Evolutionary conservation across 176 grass and related monocot genomes (phyloP).

Genomic region (Raddia distichophylla): DNA sequence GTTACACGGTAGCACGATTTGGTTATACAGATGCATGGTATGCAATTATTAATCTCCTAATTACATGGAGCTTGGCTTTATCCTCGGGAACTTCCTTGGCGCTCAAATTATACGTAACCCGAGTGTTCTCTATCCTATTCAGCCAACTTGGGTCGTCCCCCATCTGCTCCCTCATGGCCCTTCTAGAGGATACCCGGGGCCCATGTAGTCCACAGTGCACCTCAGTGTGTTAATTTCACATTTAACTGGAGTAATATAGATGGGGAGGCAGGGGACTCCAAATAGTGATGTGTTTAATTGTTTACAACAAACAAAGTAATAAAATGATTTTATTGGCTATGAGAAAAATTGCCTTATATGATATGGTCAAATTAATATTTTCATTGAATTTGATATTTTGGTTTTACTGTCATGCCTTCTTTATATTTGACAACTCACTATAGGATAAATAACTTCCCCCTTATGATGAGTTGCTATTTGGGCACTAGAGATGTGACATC

Average conservation of each 20-base stretch:
- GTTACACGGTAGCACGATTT: too few species aligned
- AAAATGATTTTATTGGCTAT: neutral
- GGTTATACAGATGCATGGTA: too few species aligned
- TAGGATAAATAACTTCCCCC: neutral
- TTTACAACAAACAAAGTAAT: neutral
- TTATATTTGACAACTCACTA: neutral
- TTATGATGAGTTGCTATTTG: neutral
- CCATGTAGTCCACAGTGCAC: too few species aligned
- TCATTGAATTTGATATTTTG: slow-evolving; percentile 17
- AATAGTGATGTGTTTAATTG: slow-evolving; percentile 24
- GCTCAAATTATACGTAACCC: too few species aligned
- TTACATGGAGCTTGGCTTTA: too few species aligned
- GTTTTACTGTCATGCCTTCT: slow-evolving; percentile 17
- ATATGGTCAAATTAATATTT: neutral
- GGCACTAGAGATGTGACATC: neutral
- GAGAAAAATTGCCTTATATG: neutral
- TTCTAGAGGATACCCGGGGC: too few species aligned
- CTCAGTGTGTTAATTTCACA: neutral
- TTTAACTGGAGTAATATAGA: neutral
- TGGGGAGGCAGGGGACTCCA: neutral
- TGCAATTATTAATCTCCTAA: too few species aligned
- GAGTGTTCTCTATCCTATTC: too few species aligned
- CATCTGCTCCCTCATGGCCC: too few species aligned
- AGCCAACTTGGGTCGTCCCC: too few species aligned
- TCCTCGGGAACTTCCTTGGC: too few species aligned